Base-by-base conservation (phyloP, 164 flowering plant genomes). In the Litsea cubeba region DNA sequence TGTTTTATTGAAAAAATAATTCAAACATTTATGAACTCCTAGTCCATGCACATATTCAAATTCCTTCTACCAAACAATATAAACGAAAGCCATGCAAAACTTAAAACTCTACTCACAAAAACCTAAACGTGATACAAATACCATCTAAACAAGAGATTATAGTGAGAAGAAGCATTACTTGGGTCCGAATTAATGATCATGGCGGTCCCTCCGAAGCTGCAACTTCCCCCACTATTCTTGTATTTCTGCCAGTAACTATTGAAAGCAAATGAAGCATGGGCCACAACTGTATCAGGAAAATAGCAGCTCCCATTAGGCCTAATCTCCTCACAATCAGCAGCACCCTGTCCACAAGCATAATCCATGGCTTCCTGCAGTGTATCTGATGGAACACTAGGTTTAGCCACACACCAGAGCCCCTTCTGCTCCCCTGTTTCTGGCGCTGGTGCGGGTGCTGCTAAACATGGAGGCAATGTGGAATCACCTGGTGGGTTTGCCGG, bases 231-330 rank as follows among this genome's bases (percentile, higher is more conserved):
- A 73, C 66, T 82, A 54, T 76, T 77, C 87, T 92, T 91, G 74
- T 79, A 83, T 85, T 86, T 91, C 83, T 95, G 99, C 95, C 94
- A 95, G 69, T 89, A 95, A 69, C 95, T 92, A 67, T 95, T 95
- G 86, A 95, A 92, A 51, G 98, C 98, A 83, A 82, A 95, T 32
- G 99, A 93, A 58, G 97, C 94, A 86, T 95, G 99, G 22, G 96
- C 91, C 28, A 87, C 85, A 32, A 83, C 73, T 2, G 88, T 82
- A 73, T 93, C 86, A 2, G 99, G 98, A 30, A 68, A 23, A 83
- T 82, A 91, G 74, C 98, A 95, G 67, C 75, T 89, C 26, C 96
- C 99, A 40, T 79, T 65, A 32, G 97, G 91, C 80, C 1, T 60
- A 72, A 95, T 91, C 74, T 81, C 91, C 0, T 76, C 84, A 82